phyloP scores from a whole-genome alignment of 2,329 filamentous ascomycete species.

The Colletotrichum siamense region DNA sequence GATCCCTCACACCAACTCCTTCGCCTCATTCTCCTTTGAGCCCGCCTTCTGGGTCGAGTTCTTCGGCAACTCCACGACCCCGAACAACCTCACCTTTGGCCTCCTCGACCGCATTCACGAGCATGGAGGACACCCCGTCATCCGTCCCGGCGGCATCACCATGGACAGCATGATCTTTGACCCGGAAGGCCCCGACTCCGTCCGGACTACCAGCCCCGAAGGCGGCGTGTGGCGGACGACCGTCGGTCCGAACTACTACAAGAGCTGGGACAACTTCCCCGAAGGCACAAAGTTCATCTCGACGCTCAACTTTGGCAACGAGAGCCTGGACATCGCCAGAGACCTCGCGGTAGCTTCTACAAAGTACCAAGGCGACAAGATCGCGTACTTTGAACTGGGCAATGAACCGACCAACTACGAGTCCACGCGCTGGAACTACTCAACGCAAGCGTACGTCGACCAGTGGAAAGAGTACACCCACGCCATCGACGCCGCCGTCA shows the following conservation, averaged over 20 bases:
- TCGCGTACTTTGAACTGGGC: conserved; percentile 23
- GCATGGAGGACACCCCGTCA: conserved; percentile 14
- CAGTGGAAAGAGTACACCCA: conserved; percentile 6
- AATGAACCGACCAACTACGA: conserved; percentile 24
- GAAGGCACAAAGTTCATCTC: conserved; percentile 21
- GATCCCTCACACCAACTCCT: conserved; percentile 18
- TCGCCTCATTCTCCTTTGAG: conserved; percentile 24
- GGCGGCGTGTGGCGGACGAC: conserved; percentile 18
- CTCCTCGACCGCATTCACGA: conserved; percentile 16
- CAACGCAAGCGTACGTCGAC: conserved; percentile 16
- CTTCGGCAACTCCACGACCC: conserved; percentile 18
- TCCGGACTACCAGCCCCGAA: conserved; percentile 21
- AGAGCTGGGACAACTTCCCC: conserved; percentile 22
- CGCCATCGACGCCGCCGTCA: conserved; percentile 5
- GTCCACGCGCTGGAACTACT: conserved; percentile 14
- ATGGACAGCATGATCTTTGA: conserved; percentile 26
- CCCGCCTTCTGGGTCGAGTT: conserved; percentile 26
- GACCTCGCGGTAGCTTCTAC: conserved; percentile 21
- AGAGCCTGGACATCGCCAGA: conserved; percentile 22
- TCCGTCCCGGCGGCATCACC: conserved; percentile 24
- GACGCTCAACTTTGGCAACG: conserved; percentile 24
- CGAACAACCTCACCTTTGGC: conserved; percentile 21
- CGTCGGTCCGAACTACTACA: neutral
- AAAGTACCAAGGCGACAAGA: conserved; percentile 13
- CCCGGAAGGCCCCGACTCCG: conserved; percentile 10